Conservation (phyloP, 495 filamentous ascomycete genomes). For the Penicillium coffeae region DNA sequence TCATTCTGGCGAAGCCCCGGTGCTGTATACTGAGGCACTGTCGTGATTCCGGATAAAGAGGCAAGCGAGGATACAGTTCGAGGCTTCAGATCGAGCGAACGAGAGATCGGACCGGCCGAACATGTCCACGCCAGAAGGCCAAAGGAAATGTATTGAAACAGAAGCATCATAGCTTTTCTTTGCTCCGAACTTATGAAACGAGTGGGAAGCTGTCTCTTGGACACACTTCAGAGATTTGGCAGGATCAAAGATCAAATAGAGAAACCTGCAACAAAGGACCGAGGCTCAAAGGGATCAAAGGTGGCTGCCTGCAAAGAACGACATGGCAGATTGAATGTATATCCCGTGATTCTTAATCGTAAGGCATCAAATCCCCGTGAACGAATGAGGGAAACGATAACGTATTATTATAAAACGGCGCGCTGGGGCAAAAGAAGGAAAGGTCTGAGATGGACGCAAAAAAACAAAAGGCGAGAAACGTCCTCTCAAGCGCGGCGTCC, state of each 20-base stretch:
- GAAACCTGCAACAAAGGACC: not conserved
- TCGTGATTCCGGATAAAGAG: not conserved
- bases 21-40: not conserved
- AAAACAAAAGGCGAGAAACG: too few species aligned
- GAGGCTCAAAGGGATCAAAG: constrained; percentile 3
- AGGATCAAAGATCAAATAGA: not conserved
- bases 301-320: not conserved
- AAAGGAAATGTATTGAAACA: constrained; percentile 13
- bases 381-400: too few species aligned
- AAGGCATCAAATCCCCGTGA: too few species aligned
- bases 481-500: too few species aligned
- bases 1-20: not conserved
- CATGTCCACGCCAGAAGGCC: constrained; percentile 18
- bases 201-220: not conserved
- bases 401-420: not conserved
- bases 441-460: not conserved
- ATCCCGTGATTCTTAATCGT: not conserved
- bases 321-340: not conserved
- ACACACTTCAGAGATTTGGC: not conserved
- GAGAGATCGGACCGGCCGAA: constrained; percentile 39
- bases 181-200: not conserved
- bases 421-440: not conserved
- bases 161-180: constrained; percentile 19
- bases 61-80: not conserved
- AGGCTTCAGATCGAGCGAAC: constrained; percentile 1